Conservation (phyloP, 805 yeast species). For the Wickerhamomyces silvicola region DNA sequence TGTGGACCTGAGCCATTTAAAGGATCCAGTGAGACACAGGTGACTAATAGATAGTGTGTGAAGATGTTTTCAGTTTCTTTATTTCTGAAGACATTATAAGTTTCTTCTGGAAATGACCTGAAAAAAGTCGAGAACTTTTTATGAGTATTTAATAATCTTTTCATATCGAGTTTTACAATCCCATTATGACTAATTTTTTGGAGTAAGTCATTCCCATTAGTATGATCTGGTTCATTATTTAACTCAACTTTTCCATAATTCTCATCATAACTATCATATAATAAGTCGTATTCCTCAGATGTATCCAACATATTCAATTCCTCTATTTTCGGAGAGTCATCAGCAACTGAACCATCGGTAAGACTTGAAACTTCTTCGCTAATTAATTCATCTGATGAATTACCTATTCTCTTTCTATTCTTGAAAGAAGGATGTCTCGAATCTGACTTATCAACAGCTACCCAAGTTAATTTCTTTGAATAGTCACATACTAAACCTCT, state of each 20-base stretch:
- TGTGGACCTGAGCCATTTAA: slow-evolving; percentile 10
- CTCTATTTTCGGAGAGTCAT: no score
- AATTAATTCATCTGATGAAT: neutral
- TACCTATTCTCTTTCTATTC: neutral
- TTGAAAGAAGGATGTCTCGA: slow-evolving; percentile 12
- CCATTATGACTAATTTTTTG: slow-evolving; percentile 2
- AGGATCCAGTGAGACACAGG: no score
- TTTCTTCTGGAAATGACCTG: slow-evolving; percentile 1
- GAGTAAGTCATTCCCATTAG: neutral
- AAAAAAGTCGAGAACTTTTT: slow-evolving; percentile 2
- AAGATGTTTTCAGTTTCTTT: no score
- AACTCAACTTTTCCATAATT: neutral
- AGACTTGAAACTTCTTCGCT: neutral
- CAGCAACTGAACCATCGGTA: no score
- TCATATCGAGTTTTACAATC: neutral
- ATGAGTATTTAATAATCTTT: neutral
- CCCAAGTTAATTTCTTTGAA: slow-evolving; percentile 7
- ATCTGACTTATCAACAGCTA: slow-evolving; percentile 5
- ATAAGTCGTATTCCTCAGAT: neutral
- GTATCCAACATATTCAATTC: slow-evolving; percentile 1
- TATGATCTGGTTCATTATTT: neutral
- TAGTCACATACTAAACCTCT: slow-evolving; percentile 6
- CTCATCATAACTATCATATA: neutral
- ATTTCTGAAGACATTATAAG: no score
- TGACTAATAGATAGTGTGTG: no score